Base-by-base conservation (phyloP, 140 eudicot species). In the Senecio squalidus region DNA sequence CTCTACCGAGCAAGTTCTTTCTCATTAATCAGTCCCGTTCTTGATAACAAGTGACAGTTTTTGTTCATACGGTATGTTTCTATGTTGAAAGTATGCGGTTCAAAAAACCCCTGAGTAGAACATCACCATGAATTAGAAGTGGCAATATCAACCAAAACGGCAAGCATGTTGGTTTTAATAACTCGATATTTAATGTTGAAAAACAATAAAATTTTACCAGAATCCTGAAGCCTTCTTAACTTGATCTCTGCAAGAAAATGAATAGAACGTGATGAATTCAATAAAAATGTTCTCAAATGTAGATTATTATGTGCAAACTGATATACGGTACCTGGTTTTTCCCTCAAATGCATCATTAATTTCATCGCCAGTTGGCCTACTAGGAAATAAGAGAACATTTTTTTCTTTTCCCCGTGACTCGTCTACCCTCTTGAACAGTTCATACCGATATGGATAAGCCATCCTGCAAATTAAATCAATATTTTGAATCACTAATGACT, bases 281-380 rank as follows among this genome's bases (percentile, higher is more conserved):
- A 48, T 21, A 57, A 55, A n/a, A 56, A 56, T 24, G 56, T 28
- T 72, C 13, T 28, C 16, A 27, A 6, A 11, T 47, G 29, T 23
- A 18, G 9, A 18, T 16, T 21, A 0, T 11, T 36, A 1, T 41
- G 40, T 44, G 55, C 31, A 7, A 30, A 30, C 2, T 1, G 36
- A 47, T 23, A 41, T 48, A 50, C 29, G 15, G 73, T 81, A 92
- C 98, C 96, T 87, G 36, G 82, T 58, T 76, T 72, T 79, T 60
- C 96, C 96, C 55, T 84, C 84, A 62, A 92, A 88, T 20, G 95
- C 95, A 57, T 87, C 76, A 34, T 87, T 92, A 17, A 92, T 80
- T 69, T 87, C 98, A 20, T 81, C 95, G 50, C 84, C 76, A 22
- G 64, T 80, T 30, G 98, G 98, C 43, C 85, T 73, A 64, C 82